Evolutionary conservation across 306 rosid genomes (phyloP).

Genomic region (Alnus glutinosa): DNA sequence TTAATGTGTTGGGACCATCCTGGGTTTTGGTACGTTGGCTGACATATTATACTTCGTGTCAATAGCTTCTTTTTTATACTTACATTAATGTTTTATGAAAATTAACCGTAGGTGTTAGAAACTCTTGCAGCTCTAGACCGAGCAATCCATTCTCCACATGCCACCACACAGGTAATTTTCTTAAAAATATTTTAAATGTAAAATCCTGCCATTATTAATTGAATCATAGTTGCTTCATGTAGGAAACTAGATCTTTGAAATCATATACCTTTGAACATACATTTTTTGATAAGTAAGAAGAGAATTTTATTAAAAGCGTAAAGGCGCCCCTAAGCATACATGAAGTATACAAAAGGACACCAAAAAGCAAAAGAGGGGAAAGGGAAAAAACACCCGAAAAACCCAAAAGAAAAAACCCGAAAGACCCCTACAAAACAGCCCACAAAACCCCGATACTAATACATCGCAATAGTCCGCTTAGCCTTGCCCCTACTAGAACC

Average conservation of each 20-base stretch:
- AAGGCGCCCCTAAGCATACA: too few relatives aligned
- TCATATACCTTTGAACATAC: neutral
- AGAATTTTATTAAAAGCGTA: too few relatives aligned
- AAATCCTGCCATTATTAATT: conserved; percentile 24
- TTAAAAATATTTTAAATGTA: conserved; percentile 2
- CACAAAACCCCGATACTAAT: too few relatives aligned
- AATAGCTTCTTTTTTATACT: conserved; percentile 9
- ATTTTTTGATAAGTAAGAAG: too few relatives aligned
- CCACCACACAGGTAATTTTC: conserved; percentile 82
- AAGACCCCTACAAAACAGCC: too few relatives aligned
- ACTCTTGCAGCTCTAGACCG: conserved; percentile 96
- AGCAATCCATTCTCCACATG: conserved; percentile 95
- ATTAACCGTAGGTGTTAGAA: conserved; percentile 77
- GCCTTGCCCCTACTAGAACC: too few relatives aligned
- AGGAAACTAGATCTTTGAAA: conserved; percentile 1
- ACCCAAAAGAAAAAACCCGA: too few relatives aligned
- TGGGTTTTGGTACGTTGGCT: conserved; percentile 88
- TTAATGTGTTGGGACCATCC: conserved; percentile 94
- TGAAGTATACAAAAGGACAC: too few relatives aligned
- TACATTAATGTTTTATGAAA: conserved; percentile 20
- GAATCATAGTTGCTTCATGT: neutral
- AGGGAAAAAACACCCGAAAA: too few relatives aligned
- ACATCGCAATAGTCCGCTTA: too few relatives aligned
- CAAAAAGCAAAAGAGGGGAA: too few relatives aligned
- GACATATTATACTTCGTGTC: conserved; percentile 16